Evolutionary conservation across 306 rosid genomes (phyloP).

Genomic region (Potentilla sterilis): DNA sequence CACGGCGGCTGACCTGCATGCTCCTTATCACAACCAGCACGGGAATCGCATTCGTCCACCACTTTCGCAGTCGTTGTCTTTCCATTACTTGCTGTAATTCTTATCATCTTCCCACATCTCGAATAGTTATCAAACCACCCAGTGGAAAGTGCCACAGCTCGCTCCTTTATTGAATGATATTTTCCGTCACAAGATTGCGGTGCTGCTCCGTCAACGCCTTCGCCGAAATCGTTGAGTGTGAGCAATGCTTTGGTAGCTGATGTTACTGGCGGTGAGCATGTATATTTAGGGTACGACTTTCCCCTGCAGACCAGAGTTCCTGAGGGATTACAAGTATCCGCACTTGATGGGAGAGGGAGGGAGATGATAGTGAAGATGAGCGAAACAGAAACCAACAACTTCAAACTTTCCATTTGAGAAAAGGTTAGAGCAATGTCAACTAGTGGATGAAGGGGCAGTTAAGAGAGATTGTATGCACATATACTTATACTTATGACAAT

Average conservation of each 20-base stretch:
- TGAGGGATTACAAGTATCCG: background rate
- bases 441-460: no score
- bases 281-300: slow-evolving; percentile 18
- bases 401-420: background rate
- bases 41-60: slow-evolving; percentile 56
- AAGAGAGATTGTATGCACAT: no score
- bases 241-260: slow-evolving; percentile 37
- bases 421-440: no score
- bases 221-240: slow-evolving; percentile 42
- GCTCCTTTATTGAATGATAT: slow-evolving; percentile 24
- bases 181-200: slow-evolving; percentile 34
- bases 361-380: background rate
- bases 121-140: slow-evolving; percentile 47
- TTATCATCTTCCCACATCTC: slow-evolving; percentile 33
- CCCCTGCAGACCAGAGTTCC: slow-evolving; percentile 26
- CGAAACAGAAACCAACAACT: slow-evolving; percentile 2
- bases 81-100: slow-evolving; percentile 31
- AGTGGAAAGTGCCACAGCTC: slow-evolving; percentile 49
- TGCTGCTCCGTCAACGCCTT: slow-evolving; percentile 42
- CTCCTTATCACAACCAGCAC: slow-evolving; percentile 42
- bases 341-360: background rate
- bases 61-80: slow-evolving; percentile 38
- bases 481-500: no score
- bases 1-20: slow-evolving; percentile 52
- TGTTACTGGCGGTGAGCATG: slow-evolving; percentile 33